A percentile compares a stretch with the other conserved stretches of the same genome.
These are phyloP conservation scores for Candida koratica DNA, from an alignment of 805 yeast species.

Conservation along the genomic window DNA sequence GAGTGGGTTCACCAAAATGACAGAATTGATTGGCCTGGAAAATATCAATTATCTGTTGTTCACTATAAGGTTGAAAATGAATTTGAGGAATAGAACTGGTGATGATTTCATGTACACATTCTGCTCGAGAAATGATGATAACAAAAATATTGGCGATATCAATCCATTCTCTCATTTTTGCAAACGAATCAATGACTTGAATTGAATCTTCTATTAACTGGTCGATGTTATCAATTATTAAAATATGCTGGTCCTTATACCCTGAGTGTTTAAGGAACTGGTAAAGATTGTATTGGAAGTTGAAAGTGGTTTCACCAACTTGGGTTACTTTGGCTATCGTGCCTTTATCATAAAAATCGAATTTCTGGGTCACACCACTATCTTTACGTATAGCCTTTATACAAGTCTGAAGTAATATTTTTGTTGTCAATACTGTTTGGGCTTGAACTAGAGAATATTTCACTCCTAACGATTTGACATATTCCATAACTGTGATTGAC, in stretches of 20 bases:
- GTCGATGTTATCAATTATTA: conserved; percentile 48
- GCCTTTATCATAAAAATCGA: conserved; percentile 24
- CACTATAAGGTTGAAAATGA: conserved; percentile 35
- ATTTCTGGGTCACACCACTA: conserved; percentile 26
- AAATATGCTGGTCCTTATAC: conserved; percentile 34
- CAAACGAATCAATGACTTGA: conserved; percentile 29
- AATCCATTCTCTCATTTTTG: conserved; percentile 39
- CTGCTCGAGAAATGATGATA: conserved; percentile 39
- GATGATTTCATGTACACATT: conserved; percentile 33
- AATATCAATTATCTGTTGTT: conserved; percentile 35
- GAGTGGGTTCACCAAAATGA: conserved; percentile 18
- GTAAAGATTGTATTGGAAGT: conserved; percentile 40
- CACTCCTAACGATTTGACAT: conserved; percentile 25
- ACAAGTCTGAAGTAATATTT: conserved; percentile 40
- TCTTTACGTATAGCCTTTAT: conserved; percentile 35
- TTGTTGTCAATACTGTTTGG: conserved; percentile 42
- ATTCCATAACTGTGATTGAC: conserved; percentile 33
- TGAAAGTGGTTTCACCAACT: conserved; percentile 39
- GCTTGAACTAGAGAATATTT: conserved; percentile 35
- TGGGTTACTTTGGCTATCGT: conserved; percentile 23
- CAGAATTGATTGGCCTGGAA: conserved; percentile 29
- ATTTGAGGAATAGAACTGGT: conserved; percentile 41
- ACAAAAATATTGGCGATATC: conserved; percentile 30
- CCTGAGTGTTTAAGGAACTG: conserved; percentile 29
- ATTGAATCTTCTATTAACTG: conserved; percentile 26